Base-by-base conservation (phyloP, 2,329 filamentous ascomycete genomes). In the Apiospora pterosperma region DNA sequence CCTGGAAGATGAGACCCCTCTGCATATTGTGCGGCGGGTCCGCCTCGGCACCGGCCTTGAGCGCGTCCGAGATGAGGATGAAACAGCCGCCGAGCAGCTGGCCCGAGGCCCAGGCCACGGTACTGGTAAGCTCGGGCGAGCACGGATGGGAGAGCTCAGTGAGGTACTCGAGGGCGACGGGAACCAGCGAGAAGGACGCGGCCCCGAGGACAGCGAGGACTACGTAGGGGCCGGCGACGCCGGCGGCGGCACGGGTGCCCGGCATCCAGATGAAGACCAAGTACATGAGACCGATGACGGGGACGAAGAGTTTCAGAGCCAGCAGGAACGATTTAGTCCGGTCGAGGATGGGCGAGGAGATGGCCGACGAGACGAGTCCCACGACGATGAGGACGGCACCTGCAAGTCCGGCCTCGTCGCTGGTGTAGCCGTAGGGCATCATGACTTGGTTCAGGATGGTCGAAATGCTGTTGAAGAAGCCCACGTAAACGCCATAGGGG, bases 401-500 rank as follows among this genome's bases (percentile, higher is more conserved):
- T 12, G 90, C 93, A 72, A 98, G 94, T 38, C 96, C 96, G 25
- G 95, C 92, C 64, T 97, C 85, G 68, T 90, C 90, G 75, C 97
- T 91, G 65, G 81, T 85, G 84, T 93, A 97, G 72, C 88, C 91
- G 79, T 97, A 95, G 0, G 96, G 96, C 42, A 87, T 82, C 68
- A 98, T 86, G 75, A 98, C 92, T 75, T 97, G 95, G 80, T 95
- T 97, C 11, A 98, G 84, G 1, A 98, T 86, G 1, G 91, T 91
- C 61, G 93, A 96, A 69, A 94, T 82, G 69, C 91, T 91, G 83
- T 98, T 98, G 88, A 99, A 99, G 80, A 96, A 90, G 71, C 91
- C 93, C 67, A 97, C 92, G 77, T 93, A 97, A 71, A 94, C 78
- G 68, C 86, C 80, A 79, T 95, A 98, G n/a, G 94, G 90, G 66